phyloP scores from a whole-genome alignment of 257 asterid genomes.

The Solanum gandarillasii region DNA sequence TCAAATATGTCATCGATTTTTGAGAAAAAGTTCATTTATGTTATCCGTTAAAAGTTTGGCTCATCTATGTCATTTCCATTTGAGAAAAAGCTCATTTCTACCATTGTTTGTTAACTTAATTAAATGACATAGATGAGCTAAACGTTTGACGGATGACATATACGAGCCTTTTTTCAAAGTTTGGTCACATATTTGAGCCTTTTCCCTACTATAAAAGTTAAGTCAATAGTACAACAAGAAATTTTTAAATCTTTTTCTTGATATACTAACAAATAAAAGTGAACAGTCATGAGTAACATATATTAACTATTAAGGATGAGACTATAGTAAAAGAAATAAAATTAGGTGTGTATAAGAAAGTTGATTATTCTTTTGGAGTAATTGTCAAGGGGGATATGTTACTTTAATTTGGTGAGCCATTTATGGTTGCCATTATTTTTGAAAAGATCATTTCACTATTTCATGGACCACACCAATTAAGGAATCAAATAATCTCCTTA shows the following conservation, averaged over 20 bases:
- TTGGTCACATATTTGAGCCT: too few relatives aligned
- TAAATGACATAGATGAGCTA: too few relatives aligned
- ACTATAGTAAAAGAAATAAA: not conserved
- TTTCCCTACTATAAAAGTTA: not conserved
- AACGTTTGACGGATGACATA: too few relatives aligned
- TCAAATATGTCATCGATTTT: too few relatives aligned
- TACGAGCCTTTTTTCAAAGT: too few relatives aligned
- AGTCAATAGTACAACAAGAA: not conserved
- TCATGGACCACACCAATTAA: not conserved
- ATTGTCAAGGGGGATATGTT: not conserved
- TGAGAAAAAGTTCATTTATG: too few relatives aligned
- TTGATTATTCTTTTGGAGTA: not conserved
- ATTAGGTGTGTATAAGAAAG: not conserved
- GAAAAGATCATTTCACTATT: not conserved
- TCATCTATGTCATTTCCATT: too few relatives aligned
- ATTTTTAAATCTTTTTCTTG: not conserved
- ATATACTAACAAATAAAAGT: not conserved
- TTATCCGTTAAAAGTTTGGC: too few relatives aligned
- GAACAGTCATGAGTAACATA: not conserved
- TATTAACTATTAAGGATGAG: not conserved
- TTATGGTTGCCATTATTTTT: not conserved
- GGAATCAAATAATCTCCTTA: not conserved
- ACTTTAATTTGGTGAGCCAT: not conserved
- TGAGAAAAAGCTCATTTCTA: too few relatives aligned
- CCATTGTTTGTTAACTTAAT: too few relatives aligned